Evolutionary conservation across 2,329 filamentous ascomycete genomes (phyloP).

Genomic region (Achaetomium macrosporum): DNA sequence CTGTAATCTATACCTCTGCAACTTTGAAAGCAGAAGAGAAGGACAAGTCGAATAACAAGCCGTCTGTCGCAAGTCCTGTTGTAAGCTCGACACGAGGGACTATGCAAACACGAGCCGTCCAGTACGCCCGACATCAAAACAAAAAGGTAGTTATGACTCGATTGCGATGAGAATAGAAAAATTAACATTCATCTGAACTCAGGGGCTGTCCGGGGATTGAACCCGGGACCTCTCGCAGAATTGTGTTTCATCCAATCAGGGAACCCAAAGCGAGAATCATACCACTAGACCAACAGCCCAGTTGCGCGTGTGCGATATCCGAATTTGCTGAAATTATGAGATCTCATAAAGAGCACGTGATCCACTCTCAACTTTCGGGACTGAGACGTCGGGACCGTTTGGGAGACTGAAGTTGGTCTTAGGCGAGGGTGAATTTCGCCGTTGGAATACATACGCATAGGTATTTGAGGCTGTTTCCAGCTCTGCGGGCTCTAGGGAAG

Average conservation of each 20-base stretch:
- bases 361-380: background rate
- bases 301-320: slow-evolving; percentile 11
- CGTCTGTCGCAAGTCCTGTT: too few relatives aligned
- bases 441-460: too few relatives aligned
- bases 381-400: background rate
- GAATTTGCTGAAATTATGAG: background rate
- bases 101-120: too few relatives aligned
- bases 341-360: background rate
- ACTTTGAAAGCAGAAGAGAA: too few relatives aligned
- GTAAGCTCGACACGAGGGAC: too few relatives aligned
- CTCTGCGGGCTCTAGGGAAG: too few relatives aligned
- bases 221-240: slow-evolving; percentile 38
- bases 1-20: too few relatives aligned
- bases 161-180: background rate
- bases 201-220: slow-evolving; percentile 34
- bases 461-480: too few relatives aligned
- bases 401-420: too few relatives aligned
- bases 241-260: background rate
- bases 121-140: background rate
- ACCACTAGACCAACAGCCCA: slow-evolving; percentile 34
- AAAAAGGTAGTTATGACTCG: background rate
- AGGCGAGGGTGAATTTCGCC: too few relatives aligned
- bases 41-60: too few relatives aligned
- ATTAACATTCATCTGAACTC: background rate
- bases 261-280: slow-evolving; percentile 37